These are phyloP conservation scores for Aspergillus terreus DNA, from an alignment of 2,329 filamentous ascomycete genomes.

Conservation along the genomic window DNA sequence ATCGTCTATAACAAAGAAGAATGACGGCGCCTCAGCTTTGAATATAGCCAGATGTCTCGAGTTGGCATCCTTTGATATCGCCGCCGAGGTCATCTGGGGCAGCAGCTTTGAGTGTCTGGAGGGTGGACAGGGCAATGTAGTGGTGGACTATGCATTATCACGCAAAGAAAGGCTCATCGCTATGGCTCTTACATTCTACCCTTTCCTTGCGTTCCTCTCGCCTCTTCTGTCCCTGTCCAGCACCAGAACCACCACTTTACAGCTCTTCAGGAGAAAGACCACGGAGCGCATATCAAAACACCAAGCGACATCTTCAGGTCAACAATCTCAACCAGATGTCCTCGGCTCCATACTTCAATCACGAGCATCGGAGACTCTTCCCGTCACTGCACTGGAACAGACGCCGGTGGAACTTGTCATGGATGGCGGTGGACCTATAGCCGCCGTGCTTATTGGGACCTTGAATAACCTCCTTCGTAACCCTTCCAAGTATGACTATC, in stretches of 20 bases:
- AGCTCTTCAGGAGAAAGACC: background rate
- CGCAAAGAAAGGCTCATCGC: background rate
- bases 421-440: conserved; percentile 8
- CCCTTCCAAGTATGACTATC: background rate
- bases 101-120: conserved; percentile 8
- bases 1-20: background rate
- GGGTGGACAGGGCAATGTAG: background rate
- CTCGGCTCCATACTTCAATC: conserved; percentile 4
- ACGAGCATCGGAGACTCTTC: background rate
- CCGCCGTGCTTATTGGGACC: conserved; percentile 1
- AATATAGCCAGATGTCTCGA: conserved; percentile 12
- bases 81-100: conserved; percentile 10
- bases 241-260: background rate
- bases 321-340: conserved; percentile 3
- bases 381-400: conserved; percentile 5
- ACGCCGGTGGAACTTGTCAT: conserved; percentile 4
- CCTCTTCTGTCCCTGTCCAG: background rate
- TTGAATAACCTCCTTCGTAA: conserved; percentile 5
- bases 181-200: background rate
- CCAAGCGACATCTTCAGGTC: background rate
- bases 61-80: conserved; percentile 12
- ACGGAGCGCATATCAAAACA: background rate
- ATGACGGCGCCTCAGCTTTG: background rate
- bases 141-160: conserved; percentile 2
- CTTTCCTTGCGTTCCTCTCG: background rate